phyloP scores from a whole-genome alignment of 768 basidiomycete genomes.

The Lentinula detonsa region DNA sequence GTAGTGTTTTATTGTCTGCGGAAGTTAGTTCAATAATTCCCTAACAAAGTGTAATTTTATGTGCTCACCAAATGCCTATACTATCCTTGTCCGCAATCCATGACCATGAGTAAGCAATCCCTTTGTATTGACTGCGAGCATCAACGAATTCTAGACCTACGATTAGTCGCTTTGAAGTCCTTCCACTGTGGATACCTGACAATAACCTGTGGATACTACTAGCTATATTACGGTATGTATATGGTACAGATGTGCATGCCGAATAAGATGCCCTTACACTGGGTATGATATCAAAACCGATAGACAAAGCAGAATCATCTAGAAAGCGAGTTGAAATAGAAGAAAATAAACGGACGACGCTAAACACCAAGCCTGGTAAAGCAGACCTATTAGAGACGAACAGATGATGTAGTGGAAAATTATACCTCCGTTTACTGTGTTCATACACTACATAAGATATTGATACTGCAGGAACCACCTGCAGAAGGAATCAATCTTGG shows the following conservation, averaged over 20 bases:
- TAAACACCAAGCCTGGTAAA: slow-evolving; percentile 30
- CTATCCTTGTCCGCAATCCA: too few relatives aligned
- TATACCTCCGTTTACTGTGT: slow-evolving; percentile 73
- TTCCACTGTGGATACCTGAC: too few relatives aligned
- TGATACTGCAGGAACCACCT: slow-evolving; percentile 95
- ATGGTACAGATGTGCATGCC: background rate
- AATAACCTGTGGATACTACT: background rate
- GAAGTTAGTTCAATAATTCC: too few relatives aligned
- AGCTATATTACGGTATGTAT: background rate
- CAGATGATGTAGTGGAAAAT: background rate
- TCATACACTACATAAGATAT: slow-evolving; percentile 97
- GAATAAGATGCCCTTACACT: background rate
- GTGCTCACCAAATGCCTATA: too few relatives aligned
- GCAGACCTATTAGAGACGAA: slow-evolving; percentile 9
- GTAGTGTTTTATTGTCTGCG: background rate
- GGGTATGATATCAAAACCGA: background rate
- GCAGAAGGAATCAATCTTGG: slow-evolving; percentile 2
- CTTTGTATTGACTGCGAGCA: too few relatives aligned
- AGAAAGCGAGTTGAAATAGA: background rate
- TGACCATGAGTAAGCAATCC: too few relatives aligned
- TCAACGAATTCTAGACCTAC: background rate
- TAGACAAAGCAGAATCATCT: background rate
- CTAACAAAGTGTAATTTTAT: too few relatives aligned
- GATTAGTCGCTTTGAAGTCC: background rate
- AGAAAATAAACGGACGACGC: too few relatives aligned